Evolutionary conservation across 2,329 filamentous ascomycete genomes (phyloP).

Genomic region (Phyllosticta citrichinensis): DNA sequence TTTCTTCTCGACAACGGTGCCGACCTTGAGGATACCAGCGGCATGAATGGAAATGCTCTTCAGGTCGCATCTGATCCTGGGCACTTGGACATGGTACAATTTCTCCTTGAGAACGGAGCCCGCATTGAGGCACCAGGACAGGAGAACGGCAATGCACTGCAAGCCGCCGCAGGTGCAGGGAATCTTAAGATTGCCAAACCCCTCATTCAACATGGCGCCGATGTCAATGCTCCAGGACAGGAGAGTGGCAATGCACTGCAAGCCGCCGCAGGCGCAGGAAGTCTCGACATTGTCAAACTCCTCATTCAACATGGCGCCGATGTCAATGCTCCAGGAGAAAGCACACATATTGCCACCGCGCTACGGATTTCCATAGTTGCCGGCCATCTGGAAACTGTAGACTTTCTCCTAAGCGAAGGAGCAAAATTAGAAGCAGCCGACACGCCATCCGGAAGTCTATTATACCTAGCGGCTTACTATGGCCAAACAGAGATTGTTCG

Average conservation of each 20-base stretch:
- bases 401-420: not conserved
- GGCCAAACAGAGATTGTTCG: not conserved
- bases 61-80: not conserved
- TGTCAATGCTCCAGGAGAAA: not conserved
- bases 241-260: slow-evolving; percentile 14
- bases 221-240: not conserved
- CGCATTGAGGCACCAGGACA: slow-evolving; percentile 13
- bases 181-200: not conserved
- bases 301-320: not conserved
- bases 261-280: slow-evolving; percentile 8
- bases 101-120: slow-evolving; percentile 10
- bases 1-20: no score
- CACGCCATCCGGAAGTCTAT: not conserved
- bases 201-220: not conserved
- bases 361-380: not conserved
- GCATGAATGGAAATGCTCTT: not conserved
- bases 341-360: not conserved
- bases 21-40: no score
- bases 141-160: slow-evolving; percentile 13
- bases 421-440: accelerated
- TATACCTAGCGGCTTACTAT: accelerated
- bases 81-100: not conserved
- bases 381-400: not conserved
- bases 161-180: slow-evolving; percentile 11
- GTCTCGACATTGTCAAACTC: not conserved